Conservation (phyloP, 2,329 filamentous ascomycete genomes). For the Delphinella strobiligena region DNA sequence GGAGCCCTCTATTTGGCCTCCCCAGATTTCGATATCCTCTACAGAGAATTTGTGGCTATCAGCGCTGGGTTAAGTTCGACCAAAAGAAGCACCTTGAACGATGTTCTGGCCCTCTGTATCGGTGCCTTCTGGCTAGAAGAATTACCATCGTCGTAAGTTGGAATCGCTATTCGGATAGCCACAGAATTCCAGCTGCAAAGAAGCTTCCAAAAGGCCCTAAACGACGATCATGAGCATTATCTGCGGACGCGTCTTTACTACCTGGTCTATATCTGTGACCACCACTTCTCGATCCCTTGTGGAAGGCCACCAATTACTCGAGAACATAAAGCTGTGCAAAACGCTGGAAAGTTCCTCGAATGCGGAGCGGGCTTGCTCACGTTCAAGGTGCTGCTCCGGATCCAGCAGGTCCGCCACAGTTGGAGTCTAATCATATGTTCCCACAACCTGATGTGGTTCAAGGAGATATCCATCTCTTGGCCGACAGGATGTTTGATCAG, state of each 20-base stretch:
- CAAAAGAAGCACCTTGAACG: conserved; percentile 13
- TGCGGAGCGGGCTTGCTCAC: conserved; percentile 12
- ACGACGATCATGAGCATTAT: conserved; percentile 21
- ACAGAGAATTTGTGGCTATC: conserved; percentile 19
- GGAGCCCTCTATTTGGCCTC: conserved; percentile 19
- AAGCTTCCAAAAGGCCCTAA: conserved; percentile 23
- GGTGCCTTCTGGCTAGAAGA: conserved; percentile 27
- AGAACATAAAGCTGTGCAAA: conserved; percentile 20
- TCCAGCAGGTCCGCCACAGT: neutral
- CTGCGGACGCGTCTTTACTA: conserved; percentile 26
- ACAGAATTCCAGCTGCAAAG: conserved; percentile 27
- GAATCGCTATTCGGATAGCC: conserved; percentile 25
- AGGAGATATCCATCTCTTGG: neutral
- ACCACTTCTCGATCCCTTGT: conserved; percentile 26
- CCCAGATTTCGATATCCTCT: conserved; percentile 18
- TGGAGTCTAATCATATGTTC: neutral
- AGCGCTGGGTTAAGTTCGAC: conserved; percentile 18
- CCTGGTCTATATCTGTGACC: conserved; percentile 28
- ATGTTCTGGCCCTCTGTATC: conserved; percentile 21
- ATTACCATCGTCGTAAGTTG: conserved; percentile 20
- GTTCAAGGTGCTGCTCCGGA: conserved; percentile 2
- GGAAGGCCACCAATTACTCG: conserved; percentile 26
- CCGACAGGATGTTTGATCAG: neutral
- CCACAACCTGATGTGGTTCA: neutral
- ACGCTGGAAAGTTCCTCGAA: conserved; percentile 20